Evolutionary conservation across 495 filamentous ascomycete species (phyloP), one percentile per base, ranked within the genome.

Genomic region (Penicillium simplicissimum): DNA sequence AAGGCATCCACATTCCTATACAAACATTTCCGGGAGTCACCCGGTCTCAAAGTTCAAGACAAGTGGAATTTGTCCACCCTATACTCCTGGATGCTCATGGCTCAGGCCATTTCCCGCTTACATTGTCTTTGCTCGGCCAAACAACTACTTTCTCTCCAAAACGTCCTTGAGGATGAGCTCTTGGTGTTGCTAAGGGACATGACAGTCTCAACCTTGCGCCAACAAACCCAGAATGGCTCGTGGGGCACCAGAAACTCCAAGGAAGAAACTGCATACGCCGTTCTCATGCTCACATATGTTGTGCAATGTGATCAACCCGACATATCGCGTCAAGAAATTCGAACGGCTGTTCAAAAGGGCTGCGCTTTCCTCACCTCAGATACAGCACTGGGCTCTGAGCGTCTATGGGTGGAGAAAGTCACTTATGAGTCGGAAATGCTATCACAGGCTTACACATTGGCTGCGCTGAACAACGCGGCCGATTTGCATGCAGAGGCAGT

Each of bases 391-490:
- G 48, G 42, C 34, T 58, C 49, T 0, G 64, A 62, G 8, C 36
- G 36, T 37, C 51, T 78, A 3, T 81, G 79, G 78, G 69, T 79
- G 8, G 77, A 80, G 52, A 81, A 81, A 55, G 72, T 76, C 34
- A 68, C 65, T 6, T 81, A 76, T 55, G 56, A 57, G 21, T 77
- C 69, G 3, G 17, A 52, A 2, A 45, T 74, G 4, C 61, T 81
- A 3, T 58, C 64, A 0, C 28, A 74, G 40, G 61, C 69, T 4
- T 81, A 80, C 53, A 67, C 57, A 33, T 53, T 78, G 8, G 67
- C 76, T 21, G 56, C 56, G 23, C 28, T 49, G 21, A 23, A 49
- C 23, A 49, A 11, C 28, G 47, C 47, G 11, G 5, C 5, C 19
- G 8, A 7, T 28, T n/a, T 49, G 47, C 14, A 8, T n/a, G 14